These are phyloP conservation scores for Penicillium sp. DNA, from an alignment of 2,329 filamentous ascomycete species.

Conservation along the genomic window DNA sequence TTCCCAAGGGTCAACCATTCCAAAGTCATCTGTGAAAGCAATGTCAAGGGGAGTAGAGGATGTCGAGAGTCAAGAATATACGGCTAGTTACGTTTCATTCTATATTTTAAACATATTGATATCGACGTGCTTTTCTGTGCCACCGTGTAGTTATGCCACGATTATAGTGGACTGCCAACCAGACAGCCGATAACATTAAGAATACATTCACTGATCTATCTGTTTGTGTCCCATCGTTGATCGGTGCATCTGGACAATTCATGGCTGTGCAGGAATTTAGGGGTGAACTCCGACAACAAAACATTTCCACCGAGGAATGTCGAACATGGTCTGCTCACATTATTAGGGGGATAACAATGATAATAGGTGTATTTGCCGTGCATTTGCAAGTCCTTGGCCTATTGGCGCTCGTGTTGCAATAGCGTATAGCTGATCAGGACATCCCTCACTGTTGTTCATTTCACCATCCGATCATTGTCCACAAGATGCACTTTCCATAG, in stretches of 20 bases:
- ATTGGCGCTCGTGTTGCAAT: background rate
- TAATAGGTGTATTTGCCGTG: background rate
- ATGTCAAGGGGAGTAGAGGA: background rate
- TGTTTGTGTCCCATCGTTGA: background rate
- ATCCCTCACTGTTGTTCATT: background rate
- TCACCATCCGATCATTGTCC: background rate
- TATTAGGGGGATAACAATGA: background rate
- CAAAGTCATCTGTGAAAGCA: background rate
- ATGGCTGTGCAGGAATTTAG: background rate
- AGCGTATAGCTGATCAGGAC: background rate
- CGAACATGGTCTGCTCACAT: background rate
- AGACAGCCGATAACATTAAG: too few species aligned
- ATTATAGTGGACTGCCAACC: background rate
- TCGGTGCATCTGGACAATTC: background rate
- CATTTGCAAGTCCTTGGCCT: background rate
- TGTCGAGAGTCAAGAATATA: background rate
- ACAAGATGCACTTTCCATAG: slow-evolving; percentile 10
- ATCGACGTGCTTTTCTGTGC: background rate
- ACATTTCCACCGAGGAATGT: background rate
- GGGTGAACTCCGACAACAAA: background rate
- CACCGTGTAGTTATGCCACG: too few species aligned
- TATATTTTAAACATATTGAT: too few species aligned
- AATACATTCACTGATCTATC: too few species aligned
- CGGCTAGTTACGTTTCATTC: background rate
- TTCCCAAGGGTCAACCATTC: background rate